Conservation (phyloP, 805 yeast species). For the Candida xiaguanensis region DNA sequence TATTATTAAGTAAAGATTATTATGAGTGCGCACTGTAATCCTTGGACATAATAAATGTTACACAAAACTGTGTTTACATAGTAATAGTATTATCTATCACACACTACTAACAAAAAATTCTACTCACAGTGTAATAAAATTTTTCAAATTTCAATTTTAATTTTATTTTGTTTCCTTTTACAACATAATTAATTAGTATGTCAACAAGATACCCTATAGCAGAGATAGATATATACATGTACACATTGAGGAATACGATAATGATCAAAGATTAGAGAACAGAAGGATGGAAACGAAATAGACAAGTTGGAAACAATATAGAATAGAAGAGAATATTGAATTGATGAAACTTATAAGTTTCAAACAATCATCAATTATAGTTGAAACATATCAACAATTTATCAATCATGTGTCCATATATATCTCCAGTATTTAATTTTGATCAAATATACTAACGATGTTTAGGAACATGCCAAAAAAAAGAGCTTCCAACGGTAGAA, state of each 20-base stretch:
- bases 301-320: not conserved
- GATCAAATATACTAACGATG: conserved; percentile 7
- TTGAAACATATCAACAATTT: not conserved
- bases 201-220: too few relatives aligned
- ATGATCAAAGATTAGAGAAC: not conserved
- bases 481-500: conserved; percentile 99
- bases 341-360: too few relatives aligned
- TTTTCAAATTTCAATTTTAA: conserved; percentile 5
- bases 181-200: conserved; percentile 5
- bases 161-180: conserved; percentile 6
- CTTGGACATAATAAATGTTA: too few relatives aligned
- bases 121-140: conserved; percentile 4
- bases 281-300: not conserved
- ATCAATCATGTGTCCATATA: too few relatives aligned
- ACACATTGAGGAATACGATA: not conserved
- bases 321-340: not conserved
- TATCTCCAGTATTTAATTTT: too few relatives aligned
- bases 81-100: not conserved
- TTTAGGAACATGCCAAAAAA: conserved; percentile 90
- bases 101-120: conserved; percentile 4
- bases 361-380: too few relatives aligned
- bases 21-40: too few relatives aligned
- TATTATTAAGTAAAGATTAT: too few relatives aligned
- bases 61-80: too few relatives aligned
- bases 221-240: conserved; percentile 1